Conservation (phyloP, 306 rosid genomes). For the Geum urbanum region DNA sequence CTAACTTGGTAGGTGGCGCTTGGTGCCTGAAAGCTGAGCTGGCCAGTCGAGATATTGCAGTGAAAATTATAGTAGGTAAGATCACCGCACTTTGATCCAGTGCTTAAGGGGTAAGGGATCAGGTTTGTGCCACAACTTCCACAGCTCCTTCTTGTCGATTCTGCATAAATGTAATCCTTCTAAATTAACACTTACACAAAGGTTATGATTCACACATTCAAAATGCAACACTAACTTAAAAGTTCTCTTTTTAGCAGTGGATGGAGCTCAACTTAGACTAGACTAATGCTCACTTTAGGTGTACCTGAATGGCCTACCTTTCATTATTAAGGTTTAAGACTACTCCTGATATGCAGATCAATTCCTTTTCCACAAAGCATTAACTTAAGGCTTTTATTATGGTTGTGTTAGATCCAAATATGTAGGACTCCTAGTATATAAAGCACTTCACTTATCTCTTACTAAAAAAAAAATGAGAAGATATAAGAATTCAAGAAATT, state of each 20-base stretch:
- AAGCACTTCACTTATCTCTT: background rate
- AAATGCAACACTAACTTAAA: background rate
- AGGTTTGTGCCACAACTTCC: conserved; percentile 71
- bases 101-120: conserved; percentile 72
- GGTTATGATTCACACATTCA: background rate
- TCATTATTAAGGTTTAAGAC: background rate
- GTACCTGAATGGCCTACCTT: background rate
- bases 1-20: conserved; percentile 46
- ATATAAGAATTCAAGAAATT: background rate
- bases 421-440: background rate
- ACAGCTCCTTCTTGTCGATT: conserved; percentile 45
- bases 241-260: background rate
- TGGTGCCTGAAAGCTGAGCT: conserved; percentile 46
- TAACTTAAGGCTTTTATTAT: too few relatives aligned
- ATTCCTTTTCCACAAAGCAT: background rate
- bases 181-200: conserved; percentile 3
- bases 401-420: too few relatives aligned
- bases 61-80: conserved; percentile 45
- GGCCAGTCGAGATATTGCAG: conserved; percentile 51
- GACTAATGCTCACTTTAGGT: background rate
- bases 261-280: background rate
- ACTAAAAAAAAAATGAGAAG: too few relatives aligned
- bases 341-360: background rate
- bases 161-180: conserved; percentile 35
- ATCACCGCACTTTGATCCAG: conserved; percentile 62